A percentile compares a stretch with the other conserved stretches of the same genome.
Evolutionary conservation across 1,139 yeast species (phyloP).

Genomic region (Lodderomyces orthopsilosis): DNA sequence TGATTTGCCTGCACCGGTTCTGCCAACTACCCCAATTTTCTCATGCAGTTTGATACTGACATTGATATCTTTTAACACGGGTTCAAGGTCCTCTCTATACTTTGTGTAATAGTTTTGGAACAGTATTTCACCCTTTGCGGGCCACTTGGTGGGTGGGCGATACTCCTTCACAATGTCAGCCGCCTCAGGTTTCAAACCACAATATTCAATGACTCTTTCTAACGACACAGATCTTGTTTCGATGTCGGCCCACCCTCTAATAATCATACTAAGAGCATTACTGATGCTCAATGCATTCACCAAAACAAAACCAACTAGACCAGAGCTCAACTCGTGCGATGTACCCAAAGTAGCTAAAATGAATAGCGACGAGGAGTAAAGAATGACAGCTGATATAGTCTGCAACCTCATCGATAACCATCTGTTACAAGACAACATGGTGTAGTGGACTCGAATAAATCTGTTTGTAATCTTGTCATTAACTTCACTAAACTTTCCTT

Average conservation of each 20-base stretch:
- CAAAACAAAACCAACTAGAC: conserved; percentile 38
- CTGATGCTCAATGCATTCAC: conserved; percentile 35
- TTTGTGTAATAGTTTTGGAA: conserved; percentile 33
- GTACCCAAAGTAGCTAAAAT: conserved; percentile 24
- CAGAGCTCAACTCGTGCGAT: conserved; percentile 24
- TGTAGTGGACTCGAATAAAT: conserved; percentile 21
- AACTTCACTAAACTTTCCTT: conserved; percentile 25
- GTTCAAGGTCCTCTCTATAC: conserved; percentile 37
- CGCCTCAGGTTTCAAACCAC: conserved; percentile 35
- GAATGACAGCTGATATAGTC: conserved; percentile 31
- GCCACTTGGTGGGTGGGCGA: conserved; percentile 31
- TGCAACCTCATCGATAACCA: conserved; percentile 43
- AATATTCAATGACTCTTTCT: conserved; percentile 37
- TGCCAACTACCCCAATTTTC: conserved; percentile 40
- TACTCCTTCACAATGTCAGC: conserved; percentile 22
- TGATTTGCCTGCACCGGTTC: conserved; percentile 45
- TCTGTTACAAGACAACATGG: conserved; percentile 26
- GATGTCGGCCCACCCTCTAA: conserved; percentile 35
- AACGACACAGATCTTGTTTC: conserved; percentile 34
- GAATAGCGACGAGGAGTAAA: conserved; percentile 27
- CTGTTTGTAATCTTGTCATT: conserved; percentile 21
- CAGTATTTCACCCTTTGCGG: conserved; percentile 26
- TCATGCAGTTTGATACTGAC: conserved; percentile 30
- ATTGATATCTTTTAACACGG: conserved; percentile 29
- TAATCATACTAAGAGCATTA: conserved; percentile 28